These are phyloP conservation scores for Urostyla sp. DNA, from an alignment of 73 alveolate genomes.

Conservation along the genomic window DNA sequence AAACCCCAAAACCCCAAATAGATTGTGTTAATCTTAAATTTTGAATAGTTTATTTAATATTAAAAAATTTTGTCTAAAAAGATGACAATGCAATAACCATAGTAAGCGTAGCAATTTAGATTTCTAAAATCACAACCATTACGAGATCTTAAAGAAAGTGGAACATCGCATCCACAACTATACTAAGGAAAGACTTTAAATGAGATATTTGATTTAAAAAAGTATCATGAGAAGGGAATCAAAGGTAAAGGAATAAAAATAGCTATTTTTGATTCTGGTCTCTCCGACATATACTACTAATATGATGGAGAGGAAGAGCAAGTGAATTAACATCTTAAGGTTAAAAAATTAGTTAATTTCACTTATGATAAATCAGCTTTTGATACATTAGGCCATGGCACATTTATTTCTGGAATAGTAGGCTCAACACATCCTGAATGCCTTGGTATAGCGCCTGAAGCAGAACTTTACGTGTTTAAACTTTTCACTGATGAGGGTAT, in stretches of 20 bases:
- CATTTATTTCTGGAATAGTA: constrained; percentile 62
- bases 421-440: constrained; percentile 53
- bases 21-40: too few relatives aligned
- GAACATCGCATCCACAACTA: too few relatives aligned
- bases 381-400: constrained; percentile 71
- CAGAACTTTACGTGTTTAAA: constrained; percentile 62
- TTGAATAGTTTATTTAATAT: too few relatives aligned
- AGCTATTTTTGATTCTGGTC: constrained; percentile 61
- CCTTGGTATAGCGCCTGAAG: constrained; percentile 76
- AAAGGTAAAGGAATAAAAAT: constrained; percentile 73
- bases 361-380: constrained; percentile 42
- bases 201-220: constrained; percentile 16
- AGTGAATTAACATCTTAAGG: neutral
- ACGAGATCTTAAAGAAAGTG: too few relatives aligned
- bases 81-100: too few relatives aligned
- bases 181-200: neutral
- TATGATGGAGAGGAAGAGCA: neutral
- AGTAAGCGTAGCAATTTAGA: too few relatives aligned
- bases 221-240: constrained; percentile 12
- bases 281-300: neutral
- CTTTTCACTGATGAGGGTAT: constrained; percentile 48
- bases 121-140: too few relatives aligned
- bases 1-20: too few relatives aligned
- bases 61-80: too few relatives aligned
- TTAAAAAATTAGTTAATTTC: constrained; percentile 31